Conservation (phyloP, 1,139 yeast genomes). For the Taiozyma onychis region DNA sequence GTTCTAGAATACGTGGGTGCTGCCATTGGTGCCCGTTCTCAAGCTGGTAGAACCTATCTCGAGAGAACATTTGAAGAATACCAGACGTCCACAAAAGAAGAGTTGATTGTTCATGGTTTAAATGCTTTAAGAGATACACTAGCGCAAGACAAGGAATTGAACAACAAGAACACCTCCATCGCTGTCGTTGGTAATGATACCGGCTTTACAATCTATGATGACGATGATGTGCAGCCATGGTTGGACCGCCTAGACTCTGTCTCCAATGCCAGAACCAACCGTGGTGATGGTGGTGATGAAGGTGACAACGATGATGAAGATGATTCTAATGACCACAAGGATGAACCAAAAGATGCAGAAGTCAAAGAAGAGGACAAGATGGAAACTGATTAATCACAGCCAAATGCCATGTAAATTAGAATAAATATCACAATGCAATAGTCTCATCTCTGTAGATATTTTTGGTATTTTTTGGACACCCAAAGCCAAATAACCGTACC, state of each 20-base stretch:
- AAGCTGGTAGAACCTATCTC: conserved; percentile 93
- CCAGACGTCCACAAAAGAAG: conserved; percentile 54
- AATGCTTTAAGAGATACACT: conserved; percentile 91
- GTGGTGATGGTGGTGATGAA: conserved; percentile 26
- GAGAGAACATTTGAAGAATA: conserved; percentile 78
- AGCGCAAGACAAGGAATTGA: conserved; percentile 90
- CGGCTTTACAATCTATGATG: conserved; percentile 74
- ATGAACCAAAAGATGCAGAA: conserved; percentile 29
- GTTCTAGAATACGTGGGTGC: conserved; percentile 89
- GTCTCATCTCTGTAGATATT: neutral
- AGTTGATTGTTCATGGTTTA: conserved; percentile 80
- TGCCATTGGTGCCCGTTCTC: conserved; percentile 97
- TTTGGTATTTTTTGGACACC: too few species aligned
- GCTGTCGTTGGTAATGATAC: conserved; percentile 84
- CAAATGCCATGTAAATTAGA: neutral
- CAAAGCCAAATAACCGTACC: too few species aligned
- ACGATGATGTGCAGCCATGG: conserved; percentile 70
- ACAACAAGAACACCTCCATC: conserved; percentile 77
- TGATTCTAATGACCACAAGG: conserved; percentile 25
- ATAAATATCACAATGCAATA: neutral
- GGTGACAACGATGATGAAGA: conserved; percentile 23
- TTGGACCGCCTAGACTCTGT: conserved; percentile 61
- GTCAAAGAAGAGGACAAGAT: conserved; percentile 39
- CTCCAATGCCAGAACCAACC: conserved; percentile 43
- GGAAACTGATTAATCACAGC: conserved; percentile 43